A percentile compares a stretch with the other conserved stretches of the same genome.
Conservation (phyloP, 1,284 basidiomycete genomes). For the Cystodermella granulosa region DNA sequence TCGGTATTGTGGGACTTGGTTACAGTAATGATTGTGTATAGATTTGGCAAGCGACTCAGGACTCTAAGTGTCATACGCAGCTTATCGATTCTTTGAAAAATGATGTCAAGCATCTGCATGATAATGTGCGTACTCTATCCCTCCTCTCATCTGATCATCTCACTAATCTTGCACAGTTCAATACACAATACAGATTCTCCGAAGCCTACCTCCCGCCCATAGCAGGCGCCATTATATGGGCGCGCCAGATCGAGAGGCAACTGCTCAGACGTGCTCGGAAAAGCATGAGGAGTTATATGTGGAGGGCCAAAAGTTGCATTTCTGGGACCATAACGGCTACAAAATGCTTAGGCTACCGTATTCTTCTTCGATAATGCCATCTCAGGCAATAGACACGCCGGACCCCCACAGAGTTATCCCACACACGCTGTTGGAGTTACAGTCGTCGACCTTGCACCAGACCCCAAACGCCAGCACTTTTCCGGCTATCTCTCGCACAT, state of each 20-base stretch:
- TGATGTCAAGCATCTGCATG: constrained; percentile 91
- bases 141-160: not conserved
- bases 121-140: constrained; percentile 58
- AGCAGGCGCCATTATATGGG: constrained; percentile 97
- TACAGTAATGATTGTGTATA: constrained; percentile 26
- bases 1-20: not conserved
- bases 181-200: constrained; percentile 89
- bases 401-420: no score
- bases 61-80: constrained; percentile 95
- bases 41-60: constrained; percentile 96
- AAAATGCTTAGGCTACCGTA: no score
- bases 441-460: no score
- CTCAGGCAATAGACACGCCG: no score
- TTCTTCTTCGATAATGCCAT: no score
- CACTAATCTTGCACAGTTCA: constrained; percentile 54
- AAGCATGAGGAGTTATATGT: no score
- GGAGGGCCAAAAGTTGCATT: no score
- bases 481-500: no score
- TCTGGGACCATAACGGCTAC: no score
- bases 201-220: constrained; percentile 95
- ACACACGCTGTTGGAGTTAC: no score
- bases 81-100: constrained; percentile 97
- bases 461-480: no score
- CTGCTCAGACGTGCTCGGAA: no score
- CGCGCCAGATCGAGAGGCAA: constrained; percentile 95